A percentile compares a stretch with the other conserved stretches of the same genome.
These are phyloP conservation scores for Diaporthe sp. DNA, from an alignment of 2,329 filamentous ascomycete species.

Conservation along the genomic window DNA sequence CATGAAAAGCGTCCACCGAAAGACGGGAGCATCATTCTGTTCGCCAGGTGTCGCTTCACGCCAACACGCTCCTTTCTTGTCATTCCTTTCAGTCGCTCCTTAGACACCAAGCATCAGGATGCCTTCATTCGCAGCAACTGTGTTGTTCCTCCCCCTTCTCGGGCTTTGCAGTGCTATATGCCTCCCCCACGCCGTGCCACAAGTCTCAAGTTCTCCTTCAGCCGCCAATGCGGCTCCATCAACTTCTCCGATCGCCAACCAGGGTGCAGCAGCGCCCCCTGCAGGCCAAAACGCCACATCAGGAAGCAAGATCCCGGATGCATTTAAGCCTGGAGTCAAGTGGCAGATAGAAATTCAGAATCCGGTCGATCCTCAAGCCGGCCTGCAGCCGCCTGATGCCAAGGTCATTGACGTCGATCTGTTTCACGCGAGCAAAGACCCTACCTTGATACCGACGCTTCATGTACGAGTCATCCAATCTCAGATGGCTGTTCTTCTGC, in stretches of 20 bases:
- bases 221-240: background rate
- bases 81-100: conserved; percentile 5
- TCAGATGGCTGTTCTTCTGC: background rate
- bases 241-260: background rate
- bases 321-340: conserved; percentile 29
- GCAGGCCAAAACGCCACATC: background rate
- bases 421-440: conserved; percentile 31
- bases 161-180: conserved; percentile 21
- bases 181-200: background rate
- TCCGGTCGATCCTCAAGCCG: conserved; percentile 26
- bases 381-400: conserved; percentile 28
- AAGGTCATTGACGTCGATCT: conserved; percentile 33
- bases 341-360: conserved; percentile 34
- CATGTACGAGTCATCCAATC: conserved; percentile 10
- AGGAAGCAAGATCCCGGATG: background rate
- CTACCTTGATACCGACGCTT: conserved; percentile 24
- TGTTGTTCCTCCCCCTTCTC: conserved; percentile 24
- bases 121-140: conserved; percentile 31
- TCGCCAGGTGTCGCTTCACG: background rate
- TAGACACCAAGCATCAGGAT: conserved; percentile 30
- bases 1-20: background rate
- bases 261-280: background rate
- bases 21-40: background rate
- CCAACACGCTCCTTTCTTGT: conserved; percentile 7
- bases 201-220: background rate